phyloP scores from a whole-genome alignment of 345 rosid genomes.

The Kandelia obovata region DNA sequence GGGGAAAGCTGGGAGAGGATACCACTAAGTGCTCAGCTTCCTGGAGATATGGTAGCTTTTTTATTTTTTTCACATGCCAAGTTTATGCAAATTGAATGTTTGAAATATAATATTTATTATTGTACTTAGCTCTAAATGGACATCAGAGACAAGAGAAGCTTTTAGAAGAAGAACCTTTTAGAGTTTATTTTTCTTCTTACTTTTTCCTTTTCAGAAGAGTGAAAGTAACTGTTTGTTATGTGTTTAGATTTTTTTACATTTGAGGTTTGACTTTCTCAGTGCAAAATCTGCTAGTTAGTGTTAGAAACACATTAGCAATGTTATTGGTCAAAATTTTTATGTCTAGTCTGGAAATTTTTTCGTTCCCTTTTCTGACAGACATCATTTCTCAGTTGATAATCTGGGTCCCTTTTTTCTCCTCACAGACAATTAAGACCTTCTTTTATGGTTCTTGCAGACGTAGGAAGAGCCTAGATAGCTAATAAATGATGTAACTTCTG shows the following conservation, averaged over 20 bases:
- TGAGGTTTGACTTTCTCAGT: too few relatives aligned
- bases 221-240: not conserved
- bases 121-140: not conserved
- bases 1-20: conserved; percentile 86
- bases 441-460: not conserved
- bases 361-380: too few relatives aligned
- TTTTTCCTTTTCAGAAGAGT: not conserved
- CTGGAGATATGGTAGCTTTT: conserved; percentile 73
- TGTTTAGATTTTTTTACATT: not conserved
- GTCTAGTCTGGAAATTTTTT: too few relatives aligned
- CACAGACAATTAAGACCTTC: not conserved
- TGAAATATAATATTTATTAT: too few relatives aligned
- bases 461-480: not conserved
- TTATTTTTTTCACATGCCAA: not conserved
- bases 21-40: conserved; percentile 86
- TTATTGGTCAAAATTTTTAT: too few relatives aligned
- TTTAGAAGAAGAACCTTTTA: not conserved
- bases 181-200: not conserved
- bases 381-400: too few relatives aligned
- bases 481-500: not conserved
- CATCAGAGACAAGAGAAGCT: not conserved
- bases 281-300: too few relatives aligned
- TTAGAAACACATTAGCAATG: too few relatives aligned
- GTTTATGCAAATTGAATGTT: too few relatives aligned
- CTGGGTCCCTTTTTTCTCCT: not conserved